These are phyloP conservation scores for Penicillium corylophilum DNA, from an alignment of 2,329 filamentous ascomycete genomes.

Conservation along the genomic window DNA sequence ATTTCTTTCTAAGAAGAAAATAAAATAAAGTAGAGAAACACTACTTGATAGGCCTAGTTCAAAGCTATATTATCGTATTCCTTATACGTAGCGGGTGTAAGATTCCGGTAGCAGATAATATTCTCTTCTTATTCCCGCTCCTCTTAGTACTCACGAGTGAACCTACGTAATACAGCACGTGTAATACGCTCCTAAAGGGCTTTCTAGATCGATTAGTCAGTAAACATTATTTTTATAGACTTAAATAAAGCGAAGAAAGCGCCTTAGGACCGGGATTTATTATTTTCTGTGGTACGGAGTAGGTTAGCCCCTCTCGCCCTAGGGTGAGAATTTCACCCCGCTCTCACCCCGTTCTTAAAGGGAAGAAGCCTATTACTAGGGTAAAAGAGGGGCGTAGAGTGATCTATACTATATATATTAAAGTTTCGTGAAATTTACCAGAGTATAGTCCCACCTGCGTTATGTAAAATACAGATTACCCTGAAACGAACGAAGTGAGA, in stretches of 20 bases:
- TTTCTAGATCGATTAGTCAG: conserved; percentile 3
- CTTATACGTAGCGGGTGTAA: conserved; percentile 1
- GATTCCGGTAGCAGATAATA: conserved; percentile 5
- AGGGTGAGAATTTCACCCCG: too few species aligned
- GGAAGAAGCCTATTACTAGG: too few species aligned
- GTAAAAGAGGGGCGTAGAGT: too few species aligned
- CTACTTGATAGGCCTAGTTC: conserved; percentile 4
- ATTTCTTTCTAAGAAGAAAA: neutral
- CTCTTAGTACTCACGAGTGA: conserved; percentile 10
- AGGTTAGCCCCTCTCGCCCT: too few species aligned
- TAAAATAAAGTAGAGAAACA: too few species aligned
- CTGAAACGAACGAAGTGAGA: too few species aligned
- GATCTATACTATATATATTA: too few species aligned
- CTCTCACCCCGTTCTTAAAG: too few species aligned
- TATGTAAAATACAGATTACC: too few species aligned
- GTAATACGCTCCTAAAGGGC: conserved; percentile 5
- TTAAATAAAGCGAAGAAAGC: neutral
- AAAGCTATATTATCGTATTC: conserved; percentile 3
- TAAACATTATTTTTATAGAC: neutral
- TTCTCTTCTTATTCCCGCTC: conserved; percentile 7
- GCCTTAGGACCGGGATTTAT: neutral
- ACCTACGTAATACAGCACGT: conserved; percentile 12
- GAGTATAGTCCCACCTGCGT: too few species aligned
- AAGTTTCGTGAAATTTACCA: too few species aligned
- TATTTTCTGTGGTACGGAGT: neutral